Base-by-base conservation (phyloP, 1,139 yeast species). In the Candida sanyaensis region DNA sequence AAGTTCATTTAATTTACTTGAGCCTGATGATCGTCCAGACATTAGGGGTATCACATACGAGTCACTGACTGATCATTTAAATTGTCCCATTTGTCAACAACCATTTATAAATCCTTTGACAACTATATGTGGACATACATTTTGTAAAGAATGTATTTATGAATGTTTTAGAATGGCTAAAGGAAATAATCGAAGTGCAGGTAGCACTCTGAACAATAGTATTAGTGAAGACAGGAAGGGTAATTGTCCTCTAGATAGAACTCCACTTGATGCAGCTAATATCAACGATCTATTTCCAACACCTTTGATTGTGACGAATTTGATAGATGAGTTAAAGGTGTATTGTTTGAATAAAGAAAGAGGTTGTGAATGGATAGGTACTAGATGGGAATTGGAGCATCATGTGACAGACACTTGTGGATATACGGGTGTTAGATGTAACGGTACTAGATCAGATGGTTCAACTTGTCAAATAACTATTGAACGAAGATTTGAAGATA, bases 191-290 rank as follows among this genome's bases (percentile, higher is more conserved):
- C 47, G 48, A 11, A 32, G 21, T 4, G 45, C 36, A 37, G 41
- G 37, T 13, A 37, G 23, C 11, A 17, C 24, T 21, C 21, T 32
- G 26, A n/a, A 8, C 11, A 36, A 8, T 10, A 28, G 23, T 32
- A 47, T n/a, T 40, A 49, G 31, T 40, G 45, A 36, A 13, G 38
- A 38, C 30, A 26, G n/a, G 36, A 13, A 40, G 5, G 75, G 78
- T 32, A 68, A 71, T 43, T 85, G 91, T 61, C 90, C 91, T 0
- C 68, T 85, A 29, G 91, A 85, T 64, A 66, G 91, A 43, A 80
- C 80, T 1, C 76, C 78, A 1, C 55, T 83, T 36, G 70, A 69
- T 49, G 58, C 68, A 1, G 54, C 59, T 6, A 62, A 70, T 52
- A 53, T 60, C 34, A 73, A 75, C 47, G 84, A 80, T 52, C 62